These are phyloP conservation scores for Candida neerlandica DNA, from an alignment of 1,139 yeast species.

Conservation along the genomic window DNA sequence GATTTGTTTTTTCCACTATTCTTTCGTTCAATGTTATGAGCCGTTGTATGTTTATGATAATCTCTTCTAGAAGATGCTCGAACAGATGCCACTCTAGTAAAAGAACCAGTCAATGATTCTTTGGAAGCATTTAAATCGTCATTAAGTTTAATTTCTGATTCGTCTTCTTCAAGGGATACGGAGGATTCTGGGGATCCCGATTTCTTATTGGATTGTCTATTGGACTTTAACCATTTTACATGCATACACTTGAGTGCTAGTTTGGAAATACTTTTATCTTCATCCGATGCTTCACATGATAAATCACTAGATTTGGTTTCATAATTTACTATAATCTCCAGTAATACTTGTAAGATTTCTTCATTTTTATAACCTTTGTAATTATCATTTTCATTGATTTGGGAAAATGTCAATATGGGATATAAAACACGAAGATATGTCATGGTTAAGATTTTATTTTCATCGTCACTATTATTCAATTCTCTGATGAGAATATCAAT, in stretches of 20 bases:
- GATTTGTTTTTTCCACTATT: conserved; percentile 10
- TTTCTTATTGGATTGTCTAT: background rate
- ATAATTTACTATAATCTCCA: conserved; percentile 42
- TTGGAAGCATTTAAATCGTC: conserved; percentile 8
- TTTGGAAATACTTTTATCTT: conserved; percentile 50
- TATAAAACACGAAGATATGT: conserved; percentile 76
- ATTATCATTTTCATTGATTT: conserved; percentile 46
- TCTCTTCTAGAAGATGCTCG: conserved; percentile 39
- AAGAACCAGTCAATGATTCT: conserved; percentile 9
- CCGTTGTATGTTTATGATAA: conserved; percentile 39
- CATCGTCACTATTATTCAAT: conserved; percentile 63
- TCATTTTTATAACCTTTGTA: conserved; percentile 54
- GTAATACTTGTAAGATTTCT: conserved; percentile 55
- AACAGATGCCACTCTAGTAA: conserved; percentile 40
- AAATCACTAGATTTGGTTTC: conserved; percentile 6
- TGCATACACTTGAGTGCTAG: conserved; percentile 65
- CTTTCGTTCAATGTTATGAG: conserved; percentile 26
- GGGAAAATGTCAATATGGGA: conserved; percentile 71
- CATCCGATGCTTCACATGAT: conserved; percentile 17
- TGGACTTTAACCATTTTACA: conserved; percentile 54
- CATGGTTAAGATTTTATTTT: conserved; percentile 56
- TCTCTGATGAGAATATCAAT: conserved; percentile 87
- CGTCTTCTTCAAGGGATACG: conserved; percentile 1
- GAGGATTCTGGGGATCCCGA: conserved; percentile 17
- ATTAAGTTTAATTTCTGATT: background rate